Conservation (phyloP, 2,329 filamentous ascomycete species). For the Alternaria angustiovoidea region DNA sequence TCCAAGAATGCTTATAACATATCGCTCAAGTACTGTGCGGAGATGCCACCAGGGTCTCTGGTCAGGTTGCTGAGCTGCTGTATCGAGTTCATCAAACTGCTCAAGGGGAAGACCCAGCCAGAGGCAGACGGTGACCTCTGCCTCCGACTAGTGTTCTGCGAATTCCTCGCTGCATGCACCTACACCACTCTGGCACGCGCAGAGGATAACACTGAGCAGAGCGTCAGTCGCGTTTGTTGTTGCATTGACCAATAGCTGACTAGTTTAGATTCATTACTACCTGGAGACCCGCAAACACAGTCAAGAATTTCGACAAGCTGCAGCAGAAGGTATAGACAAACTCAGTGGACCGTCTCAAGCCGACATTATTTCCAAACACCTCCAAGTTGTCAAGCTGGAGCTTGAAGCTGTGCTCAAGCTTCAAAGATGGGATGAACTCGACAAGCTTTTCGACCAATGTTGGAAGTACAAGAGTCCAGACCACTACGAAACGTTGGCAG, state of each 20-base stretch:
- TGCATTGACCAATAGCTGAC: slow-evolving; percentile 22
- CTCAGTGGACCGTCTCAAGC: slow-evolving; percentile 56
- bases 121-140: slow-evolving; percentile 57
- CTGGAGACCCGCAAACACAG: slow-evolving; percentile 68
- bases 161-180: slow-evolving; percentile 68
- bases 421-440: slow-evolving; percentile 72
- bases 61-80: slow-evolving; percentile 63
- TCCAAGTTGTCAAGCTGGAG: slow-evolving; percentile 75
- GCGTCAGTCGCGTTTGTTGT: slow-evolving; percentile 46
- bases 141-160: slow-evolving; percentile 71
- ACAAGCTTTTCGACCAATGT: slow-evolving; percentile 63
- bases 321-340: slow-evolving; percentile 50
- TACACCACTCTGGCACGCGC: slow-evolving; percentile 59
- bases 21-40: slow-evolving; percentile 68
- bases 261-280: slow-evolving; percentile 68
- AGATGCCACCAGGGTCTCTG: slow-evolving; percentile 64
- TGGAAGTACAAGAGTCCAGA: slow-evolving; percentile 48
- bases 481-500: slow-evolving; percentile 57
- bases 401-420: slow-evolving; percentile 77
- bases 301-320: slow-evolving; percentile 61
- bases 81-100: slow-evolving; percentile 54
- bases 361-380: slow-evolving; percentile 69
- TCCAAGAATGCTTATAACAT: slow-evolving; percentile 83
- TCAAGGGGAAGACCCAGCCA: slow-evolving; percentile 36
- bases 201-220: slow-evolving; percentile 50